Evolutionary conservation across 2,329 filamentous ascomycete genomes (phyloP).

Genomic region (Sclerotinia borealis): DNA sequence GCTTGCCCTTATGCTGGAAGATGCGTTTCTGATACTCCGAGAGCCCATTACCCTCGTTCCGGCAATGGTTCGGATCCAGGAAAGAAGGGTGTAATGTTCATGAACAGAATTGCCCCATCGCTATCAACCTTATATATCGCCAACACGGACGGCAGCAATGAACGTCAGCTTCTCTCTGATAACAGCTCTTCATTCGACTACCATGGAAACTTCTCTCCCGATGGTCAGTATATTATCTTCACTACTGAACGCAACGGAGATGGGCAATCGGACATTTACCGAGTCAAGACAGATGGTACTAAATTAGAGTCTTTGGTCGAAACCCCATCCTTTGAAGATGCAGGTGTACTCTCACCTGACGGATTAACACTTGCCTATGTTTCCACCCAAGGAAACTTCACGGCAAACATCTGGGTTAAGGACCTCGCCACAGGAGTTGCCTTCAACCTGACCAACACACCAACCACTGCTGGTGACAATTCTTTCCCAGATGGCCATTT

Average conservation of each 20-base stretch:
- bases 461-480: slow-evolving; percentile 23
- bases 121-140: slow-evolving; percentile 29
- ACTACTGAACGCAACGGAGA: slow-evolving; percentile 39
- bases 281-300: slow-evolving; percentile 33
- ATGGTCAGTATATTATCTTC: slow-evolving; percentile 38
- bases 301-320: slow-evolving; percentile 33
- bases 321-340: slow-evolving; percentile 36
- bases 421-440: slow-evolving; percentile 33
- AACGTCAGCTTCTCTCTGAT: slow-evolving; percentile 31
- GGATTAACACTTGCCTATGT: slow-evolving; percentile 36
- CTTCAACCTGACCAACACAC: slow-evolving; percentile 36
- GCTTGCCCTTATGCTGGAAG: not conserved
- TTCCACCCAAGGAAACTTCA: slow-evolving; percentile 34
- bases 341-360: slow-evolving; percentile 35
- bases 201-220: slow-evolving; percentile 34
- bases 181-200: slow-evolving; percentile 34
- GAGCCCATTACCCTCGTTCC: not conserved
- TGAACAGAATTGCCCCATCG: slow-evolving; percentile 36
- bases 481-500: slow-evolving; percentile 31
- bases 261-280: slow-evolving; percentile 39
- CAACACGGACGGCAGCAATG: slow-evolving; percentile 37
- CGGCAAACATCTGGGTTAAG: slow-evolving; percentile 38
- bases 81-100: slow-evolving; percentile 21
- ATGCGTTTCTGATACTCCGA: not conserved
- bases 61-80: not conserved